These are phyloP conservation scores for Candida nemodendra DNA, from an alignment of 805 yeast species.

Conservation along the genomic window DNA sequence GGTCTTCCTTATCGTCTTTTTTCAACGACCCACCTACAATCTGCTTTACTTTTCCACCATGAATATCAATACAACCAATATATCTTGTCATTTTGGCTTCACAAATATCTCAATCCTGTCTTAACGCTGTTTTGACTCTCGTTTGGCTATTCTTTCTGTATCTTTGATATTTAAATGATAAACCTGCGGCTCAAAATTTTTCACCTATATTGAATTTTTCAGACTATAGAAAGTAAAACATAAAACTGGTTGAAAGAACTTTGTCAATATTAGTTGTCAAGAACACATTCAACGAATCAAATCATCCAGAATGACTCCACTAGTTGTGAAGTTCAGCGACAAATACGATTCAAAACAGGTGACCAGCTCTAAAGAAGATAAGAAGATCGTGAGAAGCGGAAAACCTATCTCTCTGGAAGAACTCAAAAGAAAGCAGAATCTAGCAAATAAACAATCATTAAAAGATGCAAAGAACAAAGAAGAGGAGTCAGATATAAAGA, in stretches of 20 bases:
- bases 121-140: too few relatives aligned
- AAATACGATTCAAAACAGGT: constrained; percentile 28
- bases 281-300: too few relatives aligned
- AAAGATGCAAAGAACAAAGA: constrained; percentile 32
- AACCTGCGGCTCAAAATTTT: constrained; percentile 4
- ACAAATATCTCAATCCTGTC: too few relatives aligned
- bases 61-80: constrained; percentile 94
- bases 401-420: constrained; percentile 51
- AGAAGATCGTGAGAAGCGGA: constrained; percentile 56
- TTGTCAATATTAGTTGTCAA: too few relatives aligned
- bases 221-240: constrained; percentile 3
- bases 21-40: constrained; percentile 91
- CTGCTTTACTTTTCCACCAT: constrained; percentile 92
- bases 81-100: constrained; percentile 70
- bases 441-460: constrained; percentile 30
- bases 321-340: constrained; percentile 48
- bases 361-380: constrained; percentile 45
- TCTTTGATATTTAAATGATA: background rate
- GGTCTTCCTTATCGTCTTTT: constrained; percentile 45
- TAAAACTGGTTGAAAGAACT: background rate
- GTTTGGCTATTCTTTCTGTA: too few relatives aligned
- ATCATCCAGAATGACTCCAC: constrained; percentile 38
- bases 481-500: constrained; percentile 56
- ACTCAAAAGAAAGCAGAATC: constrained; percentile 35
- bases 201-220: background rate